Percentiles rank a stretch among this genome's conserved stretches.
These are phyloP conservation scores for Chrysanthemum lavandulifolium DNA, from an alignment of 129 eudicot genomes.

Conservation along the genomic window DNA sequence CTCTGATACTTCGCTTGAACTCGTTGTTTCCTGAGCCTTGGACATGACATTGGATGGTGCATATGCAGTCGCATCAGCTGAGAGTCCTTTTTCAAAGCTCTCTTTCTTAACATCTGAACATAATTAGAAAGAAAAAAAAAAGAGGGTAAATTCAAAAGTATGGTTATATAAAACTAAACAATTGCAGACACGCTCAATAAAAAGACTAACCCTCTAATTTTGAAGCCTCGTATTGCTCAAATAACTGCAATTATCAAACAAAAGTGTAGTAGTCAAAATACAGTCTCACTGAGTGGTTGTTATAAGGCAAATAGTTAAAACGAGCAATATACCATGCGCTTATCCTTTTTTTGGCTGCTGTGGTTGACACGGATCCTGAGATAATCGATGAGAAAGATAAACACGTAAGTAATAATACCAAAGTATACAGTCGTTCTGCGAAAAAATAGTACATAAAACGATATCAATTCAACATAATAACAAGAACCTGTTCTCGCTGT, in stretches of 20 bases:
- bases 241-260: slow-evolving; percentile 37
- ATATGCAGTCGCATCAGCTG: slow-evolving; percentile 49
- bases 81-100: slow-evolving; percentile 40
- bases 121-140: not conserved
- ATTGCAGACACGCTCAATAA: not conserved
- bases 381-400: too few species aligned
- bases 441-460: too few species aligned
- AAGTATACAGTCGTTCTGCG: not conserved
- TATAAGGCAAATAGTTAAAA: not conserved
- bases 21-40: slow-evolving; percentile 42
- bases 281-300: too few species aligned
- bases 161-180: not conserved
- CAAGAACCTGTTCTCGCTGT: slow-evolving; percentile 31
- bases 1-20: slow-evolving; percentile 37
- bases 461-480: too few species aligned
- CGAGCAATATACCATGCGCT: slow-evolving; percentile 23
- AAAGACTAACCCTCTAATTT: slow-evolving; percentile 57
- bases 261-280: not conserved
- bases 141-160: not conserved
- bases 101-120: slow-evolving; percentile 31
- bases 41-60: slow-evolving; percentile 41
- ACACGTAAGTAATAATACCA: not conserved
- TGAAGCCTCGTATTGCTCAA: slow-evolving; percentile 41
- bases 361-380: not conserved
- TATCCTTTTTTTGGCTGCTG: slow-evolving; percentile 21